Percentiles rank a stretch among this genome's conserved stretches.
phyloP scores from a whole-genome alignment of 2,329 filamentous ascomycete species.

The Sarocladiaceae sp. region DNA sequence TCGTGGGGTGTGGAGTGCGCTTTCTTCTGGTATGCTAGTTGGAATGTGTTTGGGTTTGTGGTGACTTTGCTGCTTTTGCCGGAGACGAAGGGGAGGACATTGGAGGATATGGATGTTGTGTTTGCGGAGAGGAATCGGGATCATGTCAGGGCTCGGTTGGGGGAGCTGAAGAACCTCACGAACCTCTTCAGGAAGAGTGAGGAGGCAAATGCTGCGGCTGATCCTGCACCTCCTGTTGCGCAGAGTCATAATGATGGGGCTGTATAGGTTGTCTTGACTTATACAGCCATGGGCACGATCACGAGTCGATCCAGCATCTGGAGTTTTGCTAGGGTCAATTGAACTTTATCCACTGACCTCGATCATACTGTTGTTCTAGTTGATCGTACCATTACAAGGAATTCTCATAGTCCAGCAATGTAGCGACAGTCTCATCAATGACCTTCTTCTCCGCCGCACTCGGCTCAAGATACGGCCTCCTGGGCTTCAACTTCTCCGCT shows the following conservation, averaged over 20 bases:
- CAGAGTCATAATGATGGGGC: no score
- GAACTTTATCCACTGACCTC: no score
- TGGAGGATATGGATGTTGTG: conserved; percentile 54
- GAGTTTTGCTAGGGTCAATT: no score
- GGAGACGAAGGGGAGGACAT: conserved; percentile 54
- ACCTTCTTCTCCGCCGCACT: conserved; percentile 37
- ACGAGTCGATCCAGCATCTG: no score
- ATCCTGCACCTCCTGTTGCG: not conserved
- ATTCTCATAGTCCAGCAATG: not conserved
- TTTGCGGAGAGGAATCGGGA: conserved; percentile 18
- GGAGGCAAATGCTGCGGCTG: not conserved
- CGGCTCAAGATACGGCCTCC: conserved; percentile 56
- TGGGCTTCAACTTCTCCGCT: conserved; percentile 52
- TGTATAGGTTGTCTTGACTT: no score
- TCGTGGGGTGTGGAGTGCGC: conserved; percentile 24
- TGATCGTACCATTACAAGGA: no score
- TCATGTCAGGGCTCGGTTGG: conserved; percentile 11
- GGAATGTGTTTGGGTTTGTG: conserved; percentile 20
- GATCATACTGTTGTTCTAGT: no score
- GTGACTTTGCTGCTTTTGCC: conserved; percentile 58
- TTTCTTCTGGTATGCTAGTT: conserved; percentile 29
- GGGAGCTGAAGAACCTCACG: no score
- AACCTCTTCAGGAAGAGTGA: not conserved
- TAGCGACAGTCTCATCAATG: conserved; percentile 23
- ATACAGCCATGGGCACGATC: no score